phyloP scores from a whole-genome alignment of 257 asterid genomes.

The Henckelia pumila region DNA sequence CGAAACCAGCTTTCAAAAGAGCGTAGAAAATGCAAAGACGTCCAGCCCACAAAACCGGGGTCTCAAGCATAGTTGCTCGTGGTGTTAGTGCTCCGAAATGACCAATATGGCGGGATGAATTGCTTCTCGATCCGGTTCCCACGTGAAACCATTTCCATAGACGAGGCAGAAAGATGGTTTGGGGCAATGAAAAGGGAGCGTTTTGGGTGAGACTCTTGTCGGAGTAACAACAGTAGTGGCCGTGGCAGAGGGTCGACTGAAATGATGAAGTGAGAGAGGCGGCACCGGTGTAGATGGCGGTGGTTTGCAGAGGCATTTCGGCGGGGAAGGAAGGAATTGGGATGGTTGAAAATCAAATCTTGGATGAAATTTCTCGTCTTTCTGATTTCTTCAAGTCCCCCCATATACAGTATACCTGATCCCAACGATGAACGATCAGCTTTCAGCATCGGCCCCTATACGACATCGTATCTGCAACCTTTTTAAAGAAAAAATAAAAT shows the following conservation, averaged over 20 bases:
- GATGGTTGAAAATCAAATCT: not conserved
- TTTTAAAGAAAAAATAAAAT: no score
- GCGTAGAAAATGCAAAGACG: conserved; percentile 82
- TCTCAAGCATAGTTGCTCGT: conserved; percentile 59
- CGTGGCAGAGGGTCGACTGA: conserved; percentile 14
- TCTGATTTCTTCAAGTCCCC: no score
- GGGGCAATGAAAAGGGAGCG: conserved; percentile 35
- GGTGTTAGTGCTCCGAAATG: conserved; percentile 21
- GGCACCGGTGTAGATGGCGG: conserved; percentile 25
- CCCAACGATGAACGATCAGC: not conserved
- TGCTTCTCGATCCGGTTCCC: conserved; percentile 34
- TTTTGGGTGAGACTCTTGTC: conserved; percentile 39
- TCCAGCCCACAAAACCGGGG: conserved; percentile 91
- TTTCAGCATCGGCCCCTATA: not conserved
- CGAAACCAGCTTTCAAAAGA: conserved; percentile 82
- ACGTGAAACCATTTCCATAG: conserved; percentile 42
- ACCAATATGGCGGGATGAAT: conserved; percentile 22
- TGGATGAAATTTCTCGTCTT: not conserved
- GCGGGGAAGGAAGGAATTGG: no score
- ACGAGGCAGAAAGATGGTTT: conserved; percentile 51
- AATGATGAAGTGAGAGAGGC: conserved; percentile 26
- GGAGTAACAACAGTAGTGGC: conserved; percentile 27
- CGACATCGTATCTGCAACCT: conserved; percentile 26
- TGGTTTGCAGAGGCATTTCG: conserved; percentile 58
- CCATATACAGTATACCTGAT: no score